phyloP scores from a whole-genome alignment of 306 rosid species.

The Quillaja saponaria region DNA sequence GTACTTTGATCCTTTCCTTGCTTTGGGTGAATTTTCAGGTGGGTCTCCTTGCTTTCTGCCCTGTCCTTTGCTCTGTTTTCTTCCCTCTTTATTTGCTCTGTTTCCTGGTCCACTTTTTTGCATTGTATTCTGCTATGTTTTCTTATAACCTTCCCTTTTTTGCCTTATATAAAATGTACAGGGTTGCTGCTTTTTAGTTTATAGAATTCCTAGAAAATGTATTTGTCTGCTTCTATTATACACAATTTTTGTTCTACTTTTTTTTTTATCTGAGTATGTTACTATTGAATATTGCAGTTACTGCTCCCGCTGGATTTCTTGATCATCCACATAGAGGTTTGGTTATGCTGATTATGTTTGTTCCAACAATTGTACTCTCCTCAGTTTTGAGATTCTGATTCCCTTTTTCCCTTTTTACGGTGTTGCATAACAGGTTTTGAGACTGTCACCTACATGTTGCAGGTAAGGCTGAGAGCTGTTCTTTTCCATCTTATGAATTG shows the following conservation, averaged over 20 bases:
- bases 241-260: background rate
- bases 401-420: slow-evolving; percentile 1
- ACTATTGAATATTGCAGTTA: slow-evolving; percentile 48
- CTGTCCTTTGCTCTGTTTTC: background rate
- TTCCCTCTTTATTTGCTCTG: too few relatives aligned
- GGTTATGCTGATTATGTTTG: slow-evolving; percentile 6
- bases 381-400: slow-evolving; percentile 29
- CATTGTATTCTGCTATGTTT: too few relatives aligned
- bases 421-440: slow-evolving; percentile 71
- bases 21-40: slow-evolving; percentile 95
- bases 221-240: slow-evolving; percentile 3
- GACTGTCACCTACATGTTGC: slow-evolving; percentile 97
- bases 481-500: too few relatives aligned
- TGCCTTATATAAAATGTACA: too few relatives aligned
- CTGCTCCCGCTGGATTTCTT: slow-evolving; percentile 97
- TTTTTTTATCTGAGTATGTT: slow-evolving; percentile 23
- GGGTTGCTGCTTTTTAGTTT: too few relatives aligned
- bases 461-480: slow-evolving; percentile 44
- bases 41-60: slow-evolving; percentile 35
- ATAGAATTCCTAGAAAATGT: background rate
- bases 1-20: slow-evolving; percentile 92
- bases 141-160: too few relatives aligned
- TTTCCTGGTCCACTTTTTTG: too few relatives aligned
- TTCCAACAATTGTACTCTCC: background rate
- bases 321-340: slow-evolving; percentile 99